These are phyloP conservation scores for Acacia pycnantha DNA, from an alignment of 331 rosid species.

Conservation along the genomic window DNA sequence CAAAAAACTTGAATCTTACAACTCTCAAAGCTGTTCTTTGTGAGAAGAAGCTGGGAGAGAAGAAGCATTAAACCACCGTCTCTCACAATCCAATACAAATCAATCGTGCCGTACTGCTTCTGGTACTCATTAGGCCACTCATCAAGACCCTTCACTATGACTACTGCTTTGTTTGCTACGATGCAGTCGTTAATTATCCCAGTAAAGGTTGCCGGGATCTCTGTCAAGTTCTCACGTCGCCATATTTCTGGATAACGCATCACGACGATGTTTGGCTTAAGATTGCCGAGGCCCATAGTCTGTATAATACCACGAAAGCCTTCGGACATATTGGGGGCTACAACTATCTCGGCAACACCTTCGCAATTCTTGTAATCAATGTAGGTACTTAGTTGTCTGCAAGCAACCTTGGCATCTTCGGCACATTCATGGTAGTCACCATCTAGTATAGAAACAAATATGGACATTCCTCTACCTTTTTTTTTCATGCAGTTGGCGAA, in stretches of 20 bases:
- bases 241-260: constrained; percentile 99
- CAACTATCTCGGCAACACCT: constrained; percentile 99
- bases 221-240: constrained; percentile 94
- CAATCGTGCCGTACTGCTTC: constrained; percentile 95
- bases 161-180: constrained; percentile 99
- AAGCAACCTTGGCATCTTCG: constrained; percentile 90
- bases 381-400: constrained; percentile 89
- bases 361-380: constrained; percentile 96
- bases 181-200: constrained; percentile 97
- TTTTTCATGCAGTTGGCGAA: constrained; percentile 98
- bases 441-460: constrained; percentile 87
- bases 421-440: constrained; percentile 96
- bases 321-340: constrained; percentile 89
- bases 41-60: constrained; percentile 96
- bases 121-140: constrained; percentile 99
- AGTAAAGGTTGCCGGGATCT: constrained; percentile 88
- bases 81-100: constrained; percentile 97
- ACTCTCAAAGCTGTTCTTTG: constrained; percentile 89
- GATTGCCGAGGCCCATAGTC: constrained; percentile 99
- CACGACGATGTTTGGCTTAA: constrained; percentile 96
- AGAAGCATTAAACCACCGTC: constrained; percentile 99
- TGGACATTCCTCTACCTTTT: constrained; percentile 98
- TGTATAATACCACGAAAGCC: constrained; percentile 96
- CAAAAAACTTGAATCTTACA: constrained; percentile 98
- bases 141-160: constrained; percentile 93